Percentiles rank a stretch among this genome's conserved stretches.
phyloP scores from a whole-genome alignment of 495 filamentous ascomycete species.

The Penicillium canescens region DNA sequence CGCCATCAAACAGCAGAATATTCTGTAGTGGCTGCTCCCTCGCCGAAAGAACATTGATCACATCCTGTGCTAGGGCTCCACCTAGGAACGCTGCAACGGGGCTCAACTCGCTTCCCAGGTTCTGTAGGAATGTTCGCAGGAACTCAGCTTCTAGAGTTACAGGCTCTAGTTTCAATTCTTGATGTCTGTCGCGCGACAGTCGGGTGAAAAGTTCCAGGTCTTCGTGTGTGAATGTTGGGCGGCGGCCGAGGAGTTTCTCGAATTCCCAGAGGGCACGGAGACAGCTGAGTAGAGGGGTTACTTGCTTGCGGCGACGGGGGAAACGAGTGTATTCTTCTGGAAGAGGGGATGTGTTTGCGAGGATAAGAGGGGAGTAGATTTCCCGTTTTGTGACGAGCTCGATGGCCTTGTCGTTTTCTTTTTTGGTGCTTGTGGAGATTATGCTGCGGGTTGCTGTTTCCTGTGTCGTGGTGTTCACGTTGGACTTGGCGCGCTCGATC shows the following conservation, averaged over 20 bases:
- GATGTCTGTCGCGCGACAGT: constrained; percentile 72
- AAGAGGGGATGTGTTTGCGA: constrained; percentile 74
- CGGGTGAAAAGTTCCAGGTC: constrained; percentile 73
- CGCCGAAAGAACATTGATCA: constrained; percentile 90
- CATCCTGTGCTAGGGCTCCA: constrained; percentile 89
- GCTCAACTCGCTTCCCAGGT: constrained; percentile 76
- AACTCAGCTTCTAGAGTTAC: constrained; percentile 76
- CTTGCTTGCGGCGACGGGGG: constrained; percentile 66
- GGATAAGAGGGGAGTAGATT: constrained; percentile 75
- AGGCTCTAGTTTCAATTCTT: constrained; percentile 71
- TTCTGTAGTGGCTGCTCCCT: constrained; percentile 96
- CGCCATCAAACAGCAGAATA: constrained; percentile 87
- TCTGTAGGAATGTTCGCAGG: constrained; percentile 79
- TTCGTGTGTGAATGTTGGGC: constrained; percentile 56
- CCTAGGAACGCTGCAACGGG: constrained; percentile 89
- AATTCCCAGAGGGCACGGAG: constrained; percentile 85
- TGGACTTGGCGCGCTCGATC: constrained; percentile 80
- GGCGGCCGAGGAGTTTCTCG: constrained; percentile 48
- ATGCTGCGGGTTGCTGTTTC: constrained; percentile 81
- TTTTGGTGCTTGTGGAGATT: constrained; percentile 67
- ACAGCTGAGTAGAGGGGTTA: constrained; percentile 79
- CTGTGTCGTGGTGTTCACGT: constrained; percentile 62
- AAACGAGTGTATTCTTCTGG: constrained; percentile 67
- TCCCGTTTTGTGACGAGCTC: constrained; percentile 94
- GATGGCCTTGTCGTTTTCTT: constrained; percentile 68